Evolutionary conservation across 2,329 filamentous ascomycete genomes (phyloP), one percentile per base, ranked within the genome.

Genomic region (Penicillium fuscoglaucum): DNA sequence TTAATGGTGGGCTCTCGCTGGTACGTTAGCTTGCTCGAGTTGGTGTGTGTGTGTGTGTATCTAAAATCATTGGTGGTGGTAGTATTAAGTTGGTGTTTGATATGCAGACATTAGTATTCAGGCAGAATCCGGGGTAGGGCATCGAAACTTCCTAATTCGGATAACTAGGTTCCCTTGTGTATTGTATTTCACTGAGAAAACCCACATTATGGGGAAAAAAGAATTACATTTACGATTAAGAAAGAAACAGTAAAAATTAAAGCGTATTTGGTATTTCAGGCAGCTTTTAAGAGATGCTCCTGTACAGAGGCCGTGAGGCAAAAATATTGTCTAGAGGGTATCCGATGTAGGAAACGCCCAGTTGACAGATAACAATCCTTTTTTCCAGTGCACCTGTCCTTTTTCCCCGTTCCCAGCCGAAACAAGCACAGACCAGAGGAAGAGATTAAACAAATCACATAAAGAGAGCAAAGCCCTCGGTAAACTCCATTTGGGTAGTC

Each of bases 271-370:
- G 63, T 59, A 66, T 63, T 65, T 28, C 29, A 61, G 45, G 55
- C 56, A 63, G 57, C 51, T 63, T 46, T 59, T 45, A 52, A 53
- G 40, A 28, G 51, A 31, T 59, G 55, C 57, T 48, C 61, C 62
- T 67, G 50, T 66, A 66, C 60, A 66, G 26, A 64, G 60, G 60
- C 65, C 59, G 43, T 33, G 53, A 63, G 62, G 63, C 64, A n/a
- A 33, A 19, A 33, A 43, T 24, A 44, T 55, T 57, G 57, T 61
- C 51, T 52, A 56, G 37, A 52, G 43, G 39, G 43, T 55, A 54
- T 50, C 31, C 13, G 19, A 59, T 44, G 8, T 39, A 26, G 43
- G 19, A 53, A 46, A 37, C 40, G 43, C 52, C 31, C 54, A 56
- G 53, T 57, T 44, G 49, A 56, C 31, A 57, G 52, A 33, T n/a